Evolutionary conservation across 345 rosid species (phyloP), one percentile per base, ranked within the genome.

Genomic region (Orychophragmus violaceus): DNA sequence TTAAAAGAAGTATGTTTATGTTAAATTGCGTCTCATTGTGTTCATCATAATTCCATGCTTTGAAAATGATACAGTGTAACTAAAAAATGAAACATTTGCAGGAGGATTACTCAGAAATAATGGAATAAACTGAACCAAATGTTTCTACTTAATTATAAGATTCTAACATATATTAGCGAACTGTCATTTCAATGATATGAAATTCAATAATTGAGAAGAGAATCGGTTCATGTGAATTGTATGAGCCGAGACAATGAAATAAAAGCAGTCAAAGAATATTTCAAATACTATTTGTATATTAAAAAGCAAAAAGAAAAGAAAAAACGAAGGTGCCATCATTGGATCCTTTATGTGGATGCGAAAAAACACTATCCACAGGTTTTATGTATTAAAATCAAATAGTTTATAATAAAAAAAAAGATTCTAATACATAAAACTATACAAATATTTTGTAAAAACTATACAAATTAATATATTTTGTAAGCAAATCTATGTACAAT

Each of bases 261-360:
- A 64, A 72, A 72, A 58, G 76, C 61, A 58, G 76, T 72, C 76
- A 64, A 72, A 55, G 32, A 54, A 54, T 32, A 5, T 33, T 62
- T 70, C n/a, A 18, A 58, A 58, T 29, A 73, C 37, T 23, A 50
- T 22, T 41, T 41, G 46, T 59, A 59, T 39, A 66, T 27, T 39
- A 12, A 16, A 65, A 58, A 50, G 37, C 45, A 65, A 57, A 57
- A 35, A 6, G 29, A 14, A 16, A 35, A 16, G 11, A 21, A 29
- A 2, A 27, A 41, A 59, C 18, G 66, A 59, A 44, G 69, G 12
- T 37, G 48, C 62, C 62, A 66, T 74, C 68, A 66, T 74, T 59
- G 68, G 72, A 49, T 74, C 30, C 6, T 30, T 73, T 74, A 59
- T 33, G 57, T 57, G 53, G 64, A 72, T 72, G 60, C 59, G 64